Base-by-base conservation (phyloP, 106 monocot species). In the Acorus gramineus region DNA sequence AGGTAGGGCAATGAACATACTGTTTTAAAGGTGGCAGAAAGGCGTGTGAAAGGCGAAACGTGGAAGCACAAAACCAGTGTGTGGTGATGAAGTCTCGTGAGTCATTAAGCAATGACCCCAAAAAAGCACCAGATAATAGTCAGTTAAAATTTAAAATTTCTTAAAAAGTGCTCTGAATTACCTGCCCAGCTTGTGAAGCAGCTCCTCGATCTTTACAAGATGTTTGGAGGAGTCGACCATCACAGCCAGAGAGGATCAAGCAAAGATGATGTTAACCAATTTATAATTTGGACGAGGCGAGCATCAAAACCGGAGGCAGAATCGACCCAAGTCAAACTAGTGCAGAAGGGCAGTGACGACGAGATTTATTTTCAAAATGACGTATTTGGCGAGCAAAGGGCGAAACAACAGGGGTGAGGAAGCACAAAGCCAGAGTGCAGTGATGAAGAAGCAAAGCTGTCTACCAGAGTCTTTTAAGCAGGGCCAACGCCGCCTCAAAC, bases 401-500 rank as follows among this genome's bases (percentile, higher is more conserved):
- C 61, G 65, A 62, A 73, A 76, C 74, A 67, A 72, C 56, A 71
- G 44, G 57, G 57, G 70, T 57, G 14, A 11, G 59, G 57, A 71
- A 67, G 63, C 74, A 74, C 64, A 60, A 74, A 70, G 66, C 50
- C 52, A 52, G 9, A 3, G 46, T 28, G 28, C 28, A 28, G 55
- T 50, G 66, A 49, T 45, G 50, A 54, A 65, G 55, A 42, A 59
- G 53, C 58, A 60, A 73, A 74, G 69, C 74, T 47, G 69, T 56
- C 61, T 53, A 58, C 28, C 54, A 28, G 28, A 28, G 72, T 64
- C 72, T 52, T 59, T 72, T 66, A 69, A 73, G 72, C 74, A 72
- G 63, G 73, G 28, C 28, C 28, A 28, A 83, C 56, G 68, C 67
- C 71, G 57, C 64, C 65, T 71, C 73, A 74, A 67, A 28, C 65